These are phyloP conservation scores for Trichoderma sp. DNA, from an alignment of 2,329 filamentous ascomycete genomes.

Conservation along the genomic window DNA sequence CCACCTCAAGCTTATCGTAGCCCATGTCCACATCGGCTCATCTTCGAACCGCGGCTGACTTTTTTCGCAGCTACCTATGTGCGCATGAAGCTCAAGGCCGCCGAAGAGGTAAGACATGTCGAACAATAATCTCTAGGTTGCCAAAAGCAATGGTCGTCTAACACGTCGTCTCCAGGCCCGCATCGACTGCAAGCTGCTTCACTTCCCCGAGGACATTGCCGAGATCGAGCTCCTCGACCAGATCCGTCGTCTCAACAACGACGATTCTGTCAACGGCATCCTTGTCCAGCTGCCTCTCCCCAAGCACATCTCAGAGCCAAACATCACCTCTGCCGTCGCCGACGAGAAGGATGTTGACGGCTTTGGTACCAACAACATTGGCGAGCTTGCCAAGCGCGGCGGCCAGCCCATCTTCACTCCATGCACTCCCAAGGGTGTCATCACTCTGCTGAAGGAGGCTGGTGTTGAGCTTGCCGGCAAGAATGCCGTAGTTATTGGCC, in stretches of 20 bases:
- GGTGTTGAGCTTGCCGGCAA: slow-evolving; percentile 84
- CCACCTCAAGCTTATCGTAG: background rate
- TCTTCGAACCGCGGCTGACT: slow-evolving; percentile 25
- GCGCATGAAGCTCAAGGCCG: slow-evolving; percentile 98
- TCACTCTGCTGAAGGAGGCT: slow-evolving; percentile 82
- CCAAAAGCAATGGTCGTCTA: background rate
- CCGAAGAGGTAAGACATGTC: slow-evolving; percentile 65
- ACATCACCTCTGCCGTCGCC: slow-evolving; percentile 82
- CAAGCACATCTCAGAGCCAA: slow-evolving; percentile 83
- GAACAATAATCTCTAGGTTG: background rate
- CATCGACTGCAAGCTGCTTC: slow-evolving; percentile 82
- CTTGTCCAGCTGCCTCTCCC: slow-evolving; percentile 92
- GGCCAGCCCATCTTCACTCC: slow-evolving; percentile 86
- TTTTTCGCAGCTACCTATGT: slow-evolving; percentile 81
- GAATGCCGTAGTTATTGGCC: slow-evolving; percentile 88
- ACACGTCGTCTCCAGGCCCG: slow-evolving; percentile 60
- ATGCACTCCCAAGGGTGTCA: slow-evolving; percentile 95
- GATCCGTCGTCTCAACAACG: slow-evolving; percentile 80
- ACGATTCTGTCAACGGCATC: slow-evolving; percentile 82
- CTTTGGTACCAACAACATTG: slow-evolving; percentile 91
- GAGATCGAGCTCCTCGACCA: slow-evolving; percentile 83
- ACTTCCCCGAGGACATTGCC: slow-evolving; percentile 75
- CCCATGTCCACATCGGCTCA: slow-evolving; percentile 3
- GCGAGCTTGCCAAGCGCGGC: slow-evolving; percentile 92
- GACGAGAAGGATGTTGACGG: slow-evolving; percentile 98